phyloP scores from a whole-genome alignment of 2,329 filamentous ascomycete genomes.

The Penicillium rolfsii region DNA sequence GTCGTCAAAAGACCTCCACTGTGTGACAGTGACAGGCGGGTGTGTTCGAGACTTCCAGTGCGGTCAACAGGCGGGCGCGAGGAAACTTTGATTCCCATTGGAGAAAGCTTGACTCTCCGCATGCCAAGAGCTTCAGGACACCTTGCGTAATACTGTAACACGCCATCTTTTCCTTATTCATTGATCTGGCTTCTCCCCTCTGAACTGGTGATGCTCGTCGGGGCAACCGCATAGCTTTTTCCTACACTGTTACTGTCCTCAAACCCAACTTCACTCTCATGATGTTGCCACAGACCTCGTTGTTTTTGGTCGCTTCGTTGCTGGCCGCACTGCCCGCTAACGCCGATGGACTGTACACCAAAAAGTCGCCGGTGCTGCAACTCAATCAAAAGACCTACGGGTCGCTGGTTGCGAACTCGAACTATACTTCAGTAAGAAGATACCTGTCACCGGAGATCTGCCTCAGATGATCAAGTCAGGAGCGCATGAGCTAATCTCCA shows the following conservation, averaged over 20 bases:
- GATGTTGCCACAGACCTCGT: conserved; percentile 46
- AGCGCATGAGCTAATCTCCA: neutral
- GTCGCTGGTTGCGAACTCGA: conserved; percentile 80
- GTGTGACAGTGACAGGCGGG: too few relatives aligned
- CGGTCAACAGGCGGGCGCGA: neutral
- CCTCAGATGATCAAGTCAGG: neutral
- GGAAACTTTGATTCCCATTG: conserved; percentile 19
- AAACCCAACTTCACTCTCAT: conserved; percentile 13
- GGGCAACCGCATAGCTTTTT: conserved; percentile 2
- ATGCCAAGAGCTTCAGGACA: conserved; percentile 49
- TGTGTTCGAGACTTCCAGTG: neutral
- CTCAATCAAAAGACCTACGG: conserved; percentile 79
- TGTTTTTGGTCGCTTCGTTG: conserved; percentile 61
- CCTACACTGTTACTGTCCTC: neutral
- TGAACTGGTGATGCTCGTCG: conserved; percentile 9
- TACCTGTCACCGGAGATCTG: neutral
- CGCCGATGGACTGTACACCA: conserved; percentile 77
- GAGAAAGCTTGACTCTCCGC: conserved; percentile 28
- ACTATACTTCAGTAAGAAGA: conserved; percentile 78
- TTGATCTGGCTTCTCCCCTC: neutral
- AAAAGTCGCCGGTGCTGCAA: conserved; percentile 84
- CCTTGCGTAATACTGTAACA: conserved; percentile 35
- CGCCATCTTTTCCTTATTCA: conserved; percentile 10
- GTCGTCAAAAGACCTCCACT: neutral
- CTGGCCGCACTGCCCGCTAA: conserved; percentile 67